These are phyloP conservation scores for Saturnispora halmiae DNA, from an alignment of 805 yeast species.

Conservation along the genomic window DNA sequence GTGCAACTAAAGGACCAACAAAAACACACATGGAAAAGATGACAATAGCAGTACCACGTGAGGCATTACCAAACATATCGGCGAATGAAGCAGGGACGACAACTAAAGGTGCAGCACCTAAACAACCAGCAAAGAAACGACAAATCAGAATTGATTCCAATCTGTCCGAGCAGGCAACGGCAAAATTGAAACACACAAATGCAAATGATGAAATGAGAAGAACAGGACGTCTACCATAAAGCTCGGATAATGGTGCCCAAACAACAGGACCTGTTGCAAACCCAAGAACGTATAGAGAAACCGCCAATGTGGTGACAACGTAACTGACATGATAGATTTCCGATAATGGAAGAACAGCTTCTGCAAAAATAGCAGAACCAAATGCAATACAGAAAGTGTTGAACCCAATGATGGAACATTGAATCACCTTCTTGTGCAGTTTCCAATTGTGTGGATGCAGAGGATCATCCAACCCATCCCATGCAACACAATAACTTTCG, in stretches of 20 bases:
- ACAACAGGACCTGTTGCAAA: conserved; percentile 88
- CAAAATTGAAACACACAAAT: conserved; percentile 54
- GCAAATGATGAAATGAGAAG: conserved; percentile 49
- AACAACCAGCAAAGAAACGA: conserved; percentile 70
- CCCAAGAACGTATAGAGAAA: conserved; percentile 81
- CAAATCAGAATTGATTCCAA: conserved; percentile 68
- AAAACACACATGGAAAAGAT: conserved; percentile 67
- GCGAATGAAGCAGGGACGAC: conserved; percentile 84
- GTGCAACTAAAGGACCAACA: conserved; percentile 74
- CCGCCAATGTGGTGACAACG: conserved; percentile 65
- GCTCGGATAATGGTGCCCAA: conserved; percentile 85
- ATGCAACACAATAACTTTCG: conserved; percentile 55
- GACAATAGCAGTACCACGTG: conserved; percentile 70
- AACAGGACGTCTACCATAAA: conserved; percentile 61
- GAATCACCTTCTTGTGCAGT: conserved; percentile 33
- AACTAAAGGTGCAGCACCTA: conserved; percentile 80
- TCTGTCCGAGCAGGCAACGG: conserved; percentile 70
- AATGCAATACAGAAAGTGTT: conserved; percentile 47
- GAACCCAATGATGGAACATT: conserved; percentile 39
- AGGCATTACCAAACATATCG: conserved; percentile 57
- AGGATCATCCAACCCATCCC: conserved; percentile 75
- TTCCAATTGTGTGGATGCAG: conserved; percentile 76
- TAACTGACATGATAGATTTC: conserved; percentile 48
- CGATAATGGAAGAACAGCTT: conserved; percentile 43
- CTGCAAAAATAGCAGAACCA: conserved; percentile 79